These are phyloP conservation scores for Nothophytophthora sp. DNA, from an alignment of 352 stramenopile genomes.

Conservation along the genomic window DNA sequence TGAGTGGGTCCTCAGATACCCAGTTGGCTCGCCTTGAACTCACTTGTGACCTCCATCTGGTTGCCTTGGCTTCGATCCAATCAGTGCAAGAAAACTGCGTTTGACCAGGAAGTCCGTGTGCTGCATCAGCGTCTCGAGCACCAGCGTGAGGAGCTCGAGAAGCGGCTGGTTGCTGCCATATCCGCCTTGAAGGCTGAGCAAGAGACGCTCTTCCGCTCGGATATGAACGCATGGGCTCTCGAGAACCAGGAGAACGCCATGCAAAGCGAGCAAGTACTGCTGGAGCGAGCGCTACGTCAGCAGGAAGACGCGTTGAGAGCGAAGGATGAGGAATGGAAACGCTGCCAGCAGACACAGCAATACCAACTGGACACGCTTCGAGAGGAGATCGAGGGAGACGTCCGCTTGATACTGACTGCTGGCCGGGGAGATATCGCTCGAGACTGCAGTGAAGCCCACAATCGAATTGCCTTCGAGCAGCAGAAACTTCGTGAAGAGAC, in stretches of 20 bases:
- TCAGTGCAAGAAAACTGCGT: slow-evolving; percentile 51
- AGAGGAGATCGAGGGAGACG: slow-evolving; percentile 8
- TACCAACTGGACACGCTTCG: slow-evolving; percentile 8
- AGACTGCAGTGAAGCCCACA: slow-evolving; percentile 29
- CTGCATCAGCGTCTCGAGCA: slow-evolving; percentile 33
- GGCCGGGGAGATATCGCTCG: slow-evolving; percentile 21
- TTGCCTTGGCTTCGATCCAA: not conserved
- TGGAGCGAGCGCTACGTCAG: slow-evolving; percentile 10
- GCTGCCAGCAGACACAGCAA: slow-evolving; percentile 14
- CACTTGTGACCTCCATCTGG: not conserved
- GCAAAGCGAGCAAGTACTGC: not conserved
- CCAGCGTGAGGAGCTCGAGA: slow-evolving; percentile 25
- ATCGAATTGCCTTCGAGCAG: slow-evolving; percentile 24
- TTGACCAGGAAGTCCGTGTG: slow-evolving; percentile 47
- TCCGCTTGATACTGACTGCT: slow-evolving; percentile 11
- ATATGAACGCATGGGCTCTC: slow-evolving; percentile 12
- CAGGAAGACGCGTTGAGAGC: slow-evolving; percentile 7
- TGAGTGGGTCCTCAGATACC: no score
- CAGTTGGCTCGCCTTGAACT: no score
- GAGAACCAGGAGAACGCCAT: slow-evolving; percentile 9
- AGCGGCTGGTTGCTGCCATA: slow-evolving; percentile 5
- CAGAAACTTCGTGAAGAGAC: slow-evolving; percentile 14
- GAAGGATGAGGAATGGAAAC: slow-evolving; percentile 12
- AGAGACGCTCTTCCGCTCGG: slow-evolving; percentile 16
- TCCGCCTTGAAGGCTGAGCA: slow-evolving; percentile 12